These are phyloP conservation scores for Acacia crassicarpa DNA, from an alignment of 306 rosid genomes.

Conservation along the genomic window DNA sequence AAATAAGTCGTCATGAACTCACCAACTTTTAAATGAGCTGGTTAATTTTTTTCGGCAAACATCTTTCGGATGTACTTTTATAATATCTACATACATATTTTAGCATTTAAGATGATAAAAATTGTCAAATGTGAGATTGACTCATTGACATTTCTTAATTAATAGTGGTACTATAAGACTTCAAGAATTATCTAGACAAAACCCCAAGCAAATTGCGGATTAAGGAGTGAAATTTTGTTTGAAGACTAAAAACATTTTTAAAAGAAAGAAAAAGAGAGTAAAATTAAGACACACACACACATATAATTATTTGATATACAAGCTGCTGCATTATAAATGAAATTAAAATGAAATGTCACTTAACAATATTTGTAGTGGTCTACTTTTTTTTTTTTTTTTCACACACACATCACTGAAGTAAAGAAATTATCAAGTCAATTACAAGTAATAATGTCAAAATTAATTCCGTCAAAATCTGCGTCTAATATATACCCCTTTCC, in stretches of 20 bases:
- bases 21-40: not conserved
- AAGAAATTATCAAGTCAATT: not conserved
- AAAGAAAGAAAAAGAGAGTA: too few species aligned
- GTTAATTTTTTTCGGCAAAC: not conserved
- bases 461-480: not conserved
- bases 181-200: not conserved
- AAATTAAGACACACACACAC: too few species aligned
- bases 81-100: too few species aligned
- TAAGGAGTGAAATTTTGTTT: too few species aligned
- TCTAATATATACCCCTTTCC: not conserved
- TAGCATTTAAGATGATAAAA: not conserved
- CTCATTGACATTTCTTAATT: not conserved
- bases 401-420: too few species aligned
- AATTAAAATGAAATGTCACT: too few species aligned
- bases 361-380: too few species aligned
- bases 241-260: too few species aligned
- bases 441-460: not conserved
- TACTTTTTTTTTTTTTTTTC: too few species aligned
- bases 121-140: not conserved
- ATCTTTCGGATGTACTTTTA: not conserved
- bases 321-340: too few species aligned
- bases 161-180: not conserved
- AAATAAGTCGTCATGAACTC: not conserved
- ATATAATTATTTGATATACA: too few species aligned
- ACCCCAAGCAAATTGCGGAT: not conserved